Evolutionary conservation across 139 green algal species (phyloP).

Genomic region (Chlorella sp.): DNA sequence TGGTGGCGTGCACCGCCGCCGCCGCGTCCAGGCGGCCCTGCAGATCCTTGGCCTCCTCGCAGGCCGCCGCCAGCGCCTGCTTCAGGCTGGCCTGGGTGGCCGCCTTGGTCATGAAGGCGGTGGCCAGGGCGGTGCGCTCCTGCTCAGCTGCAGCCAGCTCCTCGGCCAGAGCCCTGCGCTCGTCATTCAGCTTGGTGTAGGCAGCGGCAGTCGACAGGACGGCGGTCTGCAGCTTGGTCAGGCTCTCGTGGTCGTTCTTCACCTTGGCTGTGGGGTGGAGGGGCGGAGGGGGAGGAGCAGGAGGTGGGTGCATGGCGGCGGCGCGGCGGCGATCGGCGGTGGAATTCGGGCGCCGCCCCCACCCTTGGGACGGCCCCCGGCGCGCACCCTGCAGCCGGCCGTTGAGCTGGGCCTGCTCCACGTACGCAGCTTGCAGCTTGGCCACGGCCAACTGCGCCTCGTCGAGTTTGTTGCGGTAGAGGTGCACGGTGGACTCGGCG

Average conservation of each 20-base stretch:
- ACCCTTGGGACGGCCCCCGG: background rate
- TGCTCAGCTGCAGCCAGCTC: background rate
- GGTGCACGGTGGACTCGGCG: background rate
- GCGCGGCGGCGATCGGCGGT: too few species aligned
- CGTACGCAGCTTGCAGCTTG: conserved; percentile 34
- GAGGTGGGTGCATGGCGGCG: background rate
- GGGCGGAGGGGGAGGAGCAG: background rate
- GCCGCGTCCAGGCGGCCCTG: conserved; percentile 1
- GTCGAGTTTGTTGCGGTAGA: conserved; percentile 31
- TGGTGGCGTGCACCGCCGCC: background rate
- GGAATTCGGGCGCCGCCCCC: too few species aligned
- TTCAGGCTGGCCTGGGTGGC: background rate
- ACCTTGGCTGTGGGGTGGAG: conserved; percentile 2
- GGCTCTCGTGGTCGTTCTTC: conserved; percentile 10
- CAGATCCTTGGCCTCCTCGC: background rate
- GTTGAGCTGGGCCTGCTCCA: conserved; percentile 24
- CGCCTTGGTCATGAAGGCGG: background rate
- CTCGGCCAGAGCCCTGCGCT: background rate
- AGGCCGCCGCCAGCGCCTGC: background rate
- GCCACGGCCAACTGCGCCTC: conserved; percentile 5
- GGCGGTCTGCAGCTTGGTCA: background rate
- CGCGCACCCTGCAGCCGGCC: conserved; percentile 14
- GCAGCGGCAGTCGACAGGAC: background rate
- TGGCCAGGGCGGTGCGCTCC: background rate
- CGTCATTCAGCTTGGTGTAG: background rate